Evolutionary conservation across 257 asterid genomes (phyloP).

Genomic region (Mentha longifolia): DNA sequence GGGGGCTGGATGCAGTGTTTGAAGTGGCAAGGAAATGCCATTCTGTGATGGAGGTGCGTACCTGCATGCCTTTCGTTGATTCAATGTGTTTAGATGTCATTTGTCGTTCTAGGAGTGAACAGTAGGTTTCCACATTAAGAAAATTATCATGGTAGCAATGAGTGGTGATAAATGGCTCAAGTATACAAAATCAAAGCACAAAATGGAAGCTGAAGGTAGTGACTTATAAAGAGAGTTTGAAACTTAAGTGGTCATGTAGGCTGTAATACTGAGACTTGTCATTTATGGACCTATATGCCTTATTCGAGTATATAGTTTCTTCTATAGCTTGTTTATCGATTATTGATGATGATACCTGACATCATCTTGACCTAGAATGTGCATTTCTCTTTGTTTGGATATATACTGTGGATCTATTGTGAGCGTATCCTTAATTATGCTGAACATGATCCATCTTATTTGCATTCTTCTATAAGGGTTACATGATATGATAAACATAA

Average conservation of each 20-base stretch:
- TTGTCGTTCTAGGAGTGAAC: conserved; percentile 7
- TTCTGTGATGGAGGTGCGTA: conserved; percentile 67
- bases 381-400: background rate
- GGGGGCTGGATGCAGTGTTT: conserved; percentile 86
- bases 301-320: conserved; percentile 20
- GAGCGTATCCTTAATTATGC: conserved; percentile 5
- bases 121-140: background rate
- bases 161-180: background rate
- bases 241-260: background rate
- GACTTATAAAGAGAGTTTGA: background rate
- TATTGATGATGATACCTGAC: background rate
- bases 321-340: background rate
- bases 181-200: background rate
- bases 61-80: conserved; percentile 40
- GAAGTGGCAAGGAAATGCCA: conserved; percentile 75
- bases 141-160: conserved; percentile 16
- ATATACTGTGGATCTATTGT: conserved; percentile 11
- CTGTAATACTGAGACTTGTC: background rate
- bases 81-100: background rate
- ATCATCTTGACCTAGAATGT: background rate
- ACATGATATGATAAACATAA: background rate
- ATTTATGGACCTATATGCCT: background rate
- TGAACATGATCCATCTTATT: background rate
- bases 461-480: conserved; percentile 5
- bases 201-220: conserved; percentile 15